A percentile compares a stretch with the other conserved stretches of the same genome.
Evolutionary conservation across 371 early-diverging fungal species (phyloP).

Genomic region (Dichotomocladium elegans): DNA sequence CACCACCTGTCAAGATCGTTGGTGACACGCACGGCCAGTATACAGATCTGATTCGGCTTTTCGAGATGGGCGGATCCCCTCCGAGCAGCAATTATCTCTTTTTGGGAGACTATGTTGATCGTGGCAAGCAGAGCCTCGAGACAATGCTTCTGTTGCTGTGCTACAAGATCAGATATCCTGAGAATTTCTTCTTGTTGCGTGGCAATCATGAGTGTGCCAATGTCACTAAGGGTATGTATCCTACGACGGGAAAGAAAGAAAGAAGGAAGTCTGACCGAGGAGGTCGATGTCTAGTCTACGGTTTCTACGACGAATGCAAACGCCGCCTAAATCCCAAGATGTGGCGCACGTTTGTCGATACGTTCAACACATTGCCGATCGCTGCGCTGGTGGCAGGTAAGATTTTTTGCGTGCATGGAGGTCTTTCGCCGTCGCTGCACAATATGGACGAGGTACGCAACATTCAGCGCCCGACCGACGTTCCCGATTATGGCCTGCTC

Average conservation of each 20-base stretch:
- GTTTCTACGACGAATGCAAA: constrained; percentile 99
- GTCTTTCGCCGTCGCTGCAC: constrained; percentile 85
- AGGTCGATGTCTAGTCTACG: constrained; percentile 69
- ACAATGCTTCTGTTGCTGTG: constrained; percentile 91
- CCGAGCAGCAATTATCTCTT: constrained; percentile 91
- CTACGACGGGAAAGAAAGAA: not conserved
- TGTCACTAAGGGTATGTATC: constrained; percentile 76
- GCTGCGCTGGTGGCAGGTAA: constrained; percentile 96
- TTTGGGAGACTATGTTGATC: constrained; percentile 98
- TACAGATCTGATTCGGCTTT: constrained; percentile 85
- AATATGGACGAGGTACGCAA: constrained; percentile 94
- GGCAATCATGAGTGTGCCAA: constrained; percentile 99
- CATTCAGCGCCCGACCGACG: constrained; percentile 92
- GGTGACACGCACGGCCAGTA: constrained; percentile 97
- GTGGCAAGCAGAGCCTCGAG: constrained; percentile 96
- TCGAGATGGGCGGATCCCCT: constrained; percentile 92
- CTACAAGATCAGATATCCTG: constrained; percentile 97
- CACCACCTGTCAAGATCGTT: constrained; percentile 96
- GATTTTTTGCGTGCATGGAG: constrained; percentile 99
- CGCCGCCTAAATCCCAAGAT: constrained; percentile 90
- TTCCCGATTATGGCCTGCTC: constrained; percentile 94
- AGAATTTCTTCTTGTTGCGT: constrained; percentile 95
- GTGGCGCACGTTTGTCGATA: constrained; percentile 98
- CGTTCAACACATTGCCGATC: constrained; percentile 97
- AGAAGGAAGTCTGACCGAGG: not conserved